Evolutionary conservation across 2,329 filamentous ascomycete genomes (phyloP).

Genomic region (Phaeophleospora eucalypticola): DNA sequence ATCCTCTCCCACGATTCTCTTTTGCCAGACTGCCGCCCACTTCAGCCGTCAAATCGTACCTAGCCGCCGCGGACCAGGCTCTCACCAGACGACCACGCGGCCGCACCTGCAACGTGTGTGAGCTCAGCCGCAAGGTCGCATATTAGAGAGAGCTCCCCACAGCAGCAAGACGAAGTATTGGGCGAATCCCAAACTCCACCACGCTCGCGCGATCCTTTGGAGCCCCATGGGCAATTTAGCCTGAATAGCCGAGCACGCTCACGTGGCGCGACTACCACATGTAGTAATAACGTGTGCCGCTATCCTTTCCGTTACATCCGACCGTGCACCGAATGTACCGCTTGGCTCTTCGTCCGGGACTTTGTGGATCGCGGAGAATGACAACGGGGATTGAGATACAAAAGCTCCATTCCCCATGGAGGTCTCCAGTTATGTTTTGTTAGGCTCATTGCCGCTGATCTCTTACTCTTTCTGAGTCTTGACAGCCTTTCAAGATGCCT

Average conservation of each 20-base stretch:
- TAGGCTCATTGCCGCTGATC: background rate
- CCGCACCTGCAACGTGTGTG: no score
- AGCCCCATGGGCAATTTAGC: background rate
- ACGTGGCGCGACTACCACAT: background rate
- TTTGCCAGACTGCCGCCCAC: no score
- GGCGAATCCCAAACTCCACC: background rate
- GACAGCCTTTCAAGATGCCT: no score
- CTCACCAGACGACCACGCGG: no score
- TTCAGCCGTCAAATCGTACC: no score
- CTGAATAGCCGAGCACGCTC: background rate
- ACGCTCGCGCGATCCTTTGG: background rate
- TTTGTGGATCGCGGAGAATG: background rate
- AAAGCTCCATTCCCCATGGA: no score
- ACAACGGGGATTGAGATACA: background rate
- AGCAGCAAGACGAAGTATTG: background rate
- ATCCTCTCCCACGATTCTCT: no score
- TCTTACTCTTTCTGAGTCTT: background rate
- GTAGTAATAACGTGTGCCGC: background rate
- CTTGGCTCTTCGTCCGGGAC: background rate
- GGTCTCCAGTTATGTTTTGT: background rate
- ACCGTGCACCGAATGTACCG: background rate
- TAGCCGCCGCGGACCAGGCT: no score
- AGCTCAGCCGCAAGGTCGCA: background rate
- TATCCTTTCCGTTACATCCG: background rate
- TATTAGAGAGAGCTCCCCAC: background rate